A percentile compares a stretch with the other conserved stretches of the same genome.
Evolutionary conservation across 2,329 filamentous ascomycete species (phyloP).

Genomic region (Penicillium fuscoglaucum): DNA sequence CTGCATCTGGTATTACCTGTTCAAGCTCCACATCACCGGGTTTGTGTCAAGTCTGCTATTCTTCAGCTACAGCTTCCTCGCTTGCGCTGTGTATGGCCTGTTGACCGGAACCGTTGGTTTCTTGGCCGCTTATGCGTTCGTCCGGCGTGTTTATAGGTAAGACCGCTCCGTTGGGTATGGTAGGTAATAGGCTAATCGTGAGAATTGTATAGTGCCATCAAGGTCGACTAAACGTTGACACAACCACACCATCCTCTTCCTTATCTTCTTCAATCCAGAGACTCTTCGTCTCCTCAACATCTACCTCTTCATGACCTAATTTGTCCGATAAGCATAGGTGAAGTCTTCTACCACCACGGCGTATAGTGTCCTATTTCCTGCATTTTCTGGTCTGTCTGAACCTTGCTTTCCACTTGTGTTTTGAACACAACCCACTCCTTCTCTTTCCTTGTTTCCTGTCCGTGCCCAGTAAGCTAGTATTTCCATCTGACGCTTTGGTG

Average conservation of each 20-base stretch:
- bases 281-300: not conserved
- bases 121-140: conserved; percentile 78
- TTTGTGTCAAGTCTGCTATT: conserved; percentile 78
- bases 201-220: conserved; percentile 31
- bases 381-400: conserved; percentile 9
- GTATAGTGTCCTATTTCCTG: conserved; percentile 19
- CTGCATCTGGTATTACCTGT: conserved; percentile 79
- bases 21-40: conserved; percentile 76
- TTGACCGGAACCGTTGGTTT: conserved; percentile 83
- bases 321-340: conserved; percentile 25
- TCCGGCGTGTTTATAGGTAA: conserved; percentile 78
- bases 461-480: not conserved
- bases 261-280: not conserved
- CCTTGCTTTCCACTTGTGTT: not conserved
- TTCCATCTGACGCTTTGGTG: not conserved
- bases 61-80: conserved; percentile 81
- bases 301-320: conserved; percentile 14
- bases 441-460: not conserved
- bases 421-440: not conserved
- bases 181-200: conserved; percentile 7
- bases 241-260: not conserved
- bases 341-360: conserved; percentile 20
- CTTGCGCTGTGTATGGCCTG: conserved; percentile 77
- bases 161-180: conserved; percentile 30
- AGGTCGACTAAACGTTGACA: conserved; percentile 31